Conservation (phyloP, 768 basidiomycete genomes). For the Rossbeevera mucosa region DNA sequence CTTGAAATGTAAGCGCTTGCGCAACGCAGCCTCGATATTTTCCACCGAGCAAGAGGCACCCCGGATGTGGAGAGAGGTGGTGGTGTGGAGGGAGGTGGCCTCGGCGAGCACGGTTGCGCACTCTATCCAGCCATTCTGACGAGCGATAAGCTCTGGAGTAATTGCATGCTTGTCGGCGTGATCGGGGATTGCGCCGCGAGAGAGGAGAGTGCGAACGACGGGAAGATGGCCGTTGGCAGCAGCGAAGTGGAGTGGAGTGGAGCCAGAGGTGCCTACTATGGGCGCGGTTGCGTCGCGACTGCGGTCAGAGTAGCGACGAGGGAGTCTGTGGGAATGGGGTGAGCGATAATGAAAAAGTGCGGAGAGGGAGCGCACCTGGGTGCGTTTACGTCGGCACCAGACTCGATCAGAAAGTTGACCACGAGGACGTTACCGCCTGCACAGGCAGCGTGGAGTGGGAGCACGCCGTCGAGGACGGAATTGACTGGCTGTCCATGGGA, state of each 20-base stretch:
- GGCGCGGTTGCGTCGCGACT: slow-evolving; percentile 61
- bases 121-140: slow-evolving; percentile 73
- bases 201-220: slow-evolving; percentile 75
- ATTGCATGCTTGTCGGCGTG: slow-evolving; percentile 88
- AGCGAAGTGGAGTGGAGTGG: slow-evolving; percentile 95
- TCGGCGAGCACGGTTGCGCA: slow-evolving; percentile 70
- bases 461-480: slow-evolving; percentile 90
- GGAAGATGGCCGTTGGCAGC: slow-evolving; percentile 87
- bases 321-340: slow-evolving; percentile 45
- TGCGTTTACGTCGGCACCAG: slow-evolving; percentile 97
- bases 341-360: slow-evolving; percentile 7
- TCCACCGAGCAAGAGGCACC: slow-evolving; percentile 24
- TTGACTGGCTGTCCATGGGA: slow-evolving; percentile 95
- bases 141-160: slow-evolving; percentile 81
- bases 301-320: slow-evolving; percentile 70
- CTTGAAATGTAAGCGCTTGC: slow-evolving; percentile 64
- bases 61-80: slow-evolving; percentile 12
- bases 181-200: slow-evolving; percentile 77
- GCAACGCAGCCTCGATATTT: slow-evolving; percentile 29
- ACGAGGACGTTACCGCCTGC: slow-evolving; percentile 87
- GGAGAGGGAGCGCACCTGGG: slow-evolving; percentile 56
- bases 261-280: slow-evolving; percentile 79
- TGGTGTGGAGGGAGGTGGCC: slow-evolving; percentile 42
- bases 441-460: slow-evolving; percentile 94
- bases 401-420: slow-evolving; percentile 82